Evolutionary conservation across 495 filamentous ascomycete species (phyloP).

Genomic region (Annulohypoxylon stygium): DNA sequence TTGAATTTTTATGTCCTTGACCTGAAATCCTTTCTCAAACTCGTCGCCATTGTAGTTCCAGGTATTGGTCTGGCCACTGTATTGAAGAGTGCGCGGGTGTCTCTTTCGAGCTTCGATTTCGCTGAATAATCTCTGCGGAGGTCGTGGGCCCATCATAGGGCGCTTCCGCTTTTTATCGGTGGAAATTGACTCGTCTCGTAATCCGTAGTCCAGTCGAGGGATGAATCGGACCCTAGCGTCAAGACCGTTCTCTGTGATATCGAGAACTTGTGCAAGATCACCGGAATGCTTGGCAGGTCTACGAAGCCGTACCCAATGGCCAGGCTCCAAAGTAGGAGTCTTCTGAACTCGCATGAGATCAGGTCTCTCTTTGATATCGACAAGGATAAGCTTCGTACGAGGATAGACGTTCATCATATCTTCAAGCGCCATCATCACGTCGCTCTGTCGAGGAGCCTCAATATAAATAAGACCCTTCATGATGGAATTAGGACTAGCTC

Average conservation of each 20-base stretch:
- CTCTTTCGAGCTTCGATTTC: constrained; percentile 93
- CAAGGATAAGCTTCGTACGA: constrained; percentile 81
- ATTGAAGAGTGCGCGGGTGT: constrained; percentile 77
- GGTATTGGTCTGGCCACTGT: constrained; percentile 72
- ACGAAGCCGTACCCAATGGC: constrained; percentile 91
- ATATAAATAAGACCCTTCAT: constrained; percentile 97
- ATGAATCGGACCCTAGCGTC: constrained; percentile 89
- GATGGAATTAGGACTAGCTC: constrained; percentile 73
- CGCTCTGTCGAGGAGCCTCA: constrained; percentile 86
- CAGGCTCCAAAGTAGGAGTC: constrained; percentile 85
- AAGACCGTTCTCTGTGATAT: constrained; percentile 91
- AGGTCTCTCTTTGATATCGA: constrained; percentile 98
- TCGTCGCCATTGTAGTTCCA: constrained; percentile 88
- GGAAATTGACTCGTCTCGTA: constrained; percentile 75
- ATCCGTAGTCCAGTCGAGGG: constrained; percentile 90
- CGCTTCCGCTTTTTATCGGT: constrained; percentile 84
- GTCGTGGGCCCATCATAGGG: constrained; percentile 70
- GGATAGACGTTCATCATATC: constrained; percentile 89
- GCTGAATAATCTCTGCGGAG: constrained; percentile 92
- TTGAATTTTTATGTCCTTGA: constrained; percentile 94
- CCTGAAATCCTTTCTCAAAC: constrained; percentile 91
- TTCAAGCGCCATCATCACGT: constrained; percentile 84
- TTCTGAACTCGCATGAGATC: constrained; percentile 92
- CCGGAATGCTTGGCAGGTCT: constrained; percentile 83
- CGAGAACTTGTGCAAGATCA: constrained; percentile 93